Percentiles rank a stretch among this genome's conserved stretches.
phyloP scores from a whole-genome alignment of 192 early-diverging fungal genomes.

The Entomortierella parvispora region DNA sequence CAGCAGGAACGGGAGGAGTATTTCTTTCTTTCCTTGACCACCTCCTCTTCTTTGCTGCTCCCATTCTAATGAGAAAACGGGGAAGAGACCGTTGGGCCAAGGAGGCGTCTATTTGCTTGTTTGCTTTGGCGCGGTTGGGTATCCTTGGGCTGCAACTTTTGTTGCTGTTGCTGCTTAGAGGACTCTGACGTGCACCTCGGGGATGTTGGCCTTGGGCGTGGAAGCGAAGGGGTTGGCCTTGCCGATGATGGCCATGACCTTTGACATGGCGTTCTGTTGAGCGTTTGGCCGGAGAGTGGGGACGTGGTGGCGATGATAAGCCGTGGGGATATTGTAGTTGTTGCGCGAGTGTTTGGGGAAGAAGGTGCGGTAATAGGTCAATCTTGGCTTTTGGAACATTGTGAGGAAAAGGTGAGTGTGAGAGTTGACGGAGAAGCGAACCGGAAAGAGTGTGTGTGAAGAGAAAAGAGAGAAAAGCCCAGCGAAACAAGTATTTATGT shows the following conservation, averaged over 20 bases:
- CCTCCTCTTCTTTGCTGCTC: not conserved
- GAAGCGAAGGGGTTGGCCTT: constrained; percentile 22
- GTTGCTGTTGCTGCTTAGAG: constrained; percentile 9
- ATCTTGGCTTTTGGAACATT: constrained; percentile 50
- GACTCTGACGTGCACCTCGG: constrained; percentile 8
- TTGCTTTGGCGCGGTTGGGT: not conserved
- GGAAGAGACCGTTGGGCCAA: too few species aligned
- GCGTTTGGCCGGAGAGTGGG: constrained; percentile 31
- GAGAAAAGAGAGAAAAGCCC: not conserved
- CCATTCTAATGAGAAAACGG: not conserved
- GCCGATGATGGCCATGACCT: constrained; percentile 46
- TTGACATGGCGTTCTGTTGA: constrained; percentile 49
- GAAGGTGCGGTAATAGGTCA: constrained; percentile 54
- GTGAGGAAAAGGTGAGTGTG: not conserved
- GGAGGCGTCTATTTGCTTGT: not conserved
- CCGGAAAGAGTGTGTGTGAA: not conserved
- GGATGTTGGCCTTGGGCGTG: constrained; percentile 8
- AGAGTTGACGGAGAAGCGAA: not conserved
- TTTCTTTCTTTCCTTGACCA: not conserved
- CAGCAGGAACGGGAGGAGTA: not conserved
- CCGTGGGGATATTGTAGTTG: constrained; percentile 52
- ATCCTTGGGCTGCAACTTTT: not conserved
- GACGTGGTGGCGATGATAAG: constrained; percentile 36
- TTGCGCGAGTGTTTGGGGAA: constrained; percentile 45
- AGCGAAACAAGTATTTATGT: too few species aligned